Conservation (phyloP, 2,329 filamentous ascomycete species). For the Aureobasidium uvarum region DNA sequence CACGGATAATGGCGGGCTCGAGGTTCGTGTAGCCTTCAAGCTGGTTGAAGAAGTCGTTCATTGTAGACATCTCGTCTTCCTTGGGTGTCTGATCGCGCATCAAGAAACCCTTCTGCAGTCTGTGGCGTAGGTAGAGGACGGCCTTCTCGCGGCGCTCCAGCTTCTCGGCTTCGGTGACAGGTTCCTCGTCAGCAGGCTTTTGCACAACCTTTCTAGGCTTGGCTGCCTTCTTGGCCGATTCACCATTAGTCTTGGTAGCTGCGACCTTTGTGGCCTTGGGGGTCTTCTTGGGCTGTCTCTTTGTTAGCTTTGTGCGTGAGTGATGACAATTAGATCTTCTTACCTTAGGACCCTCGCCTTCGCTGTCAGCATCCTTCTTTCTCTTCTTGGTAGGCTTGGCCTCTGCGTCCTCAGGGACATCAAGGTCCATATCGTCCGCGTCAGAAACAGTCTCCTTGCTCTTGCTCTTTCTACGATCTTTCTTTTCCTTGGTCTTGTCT, state of each 20-base stretch:
- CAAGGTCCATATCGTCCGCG: conserved; percentile 38
- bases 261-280: conserved; percentile 51
- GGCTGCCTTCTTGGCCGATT: conserved; percentile 39
- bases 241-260: conserved; percentile 43
- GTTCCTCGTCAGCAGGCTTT: conserved; percentile 61
- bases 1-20: conserved; percentile 82
- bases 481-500: conserved; percentile 49
- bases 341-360: conserved; percentile 68
- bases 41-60: conserved; percentile 75
- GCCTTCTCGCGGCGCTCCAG: conserved; percentile 60
- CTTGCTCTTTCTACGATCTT: conserved; percentile 47
- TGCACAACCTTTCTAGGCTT: conserved; percentile 37
- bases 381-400: conserved; percentile 70
- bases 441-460: conserved; percentile 33
- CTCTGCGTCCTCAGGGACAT: conserved; percentile 63
- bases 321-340: conserved; percentile 15
- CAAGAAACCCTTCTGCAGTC: conserved; percentile 90
- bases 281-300: conserved; percentile 49
- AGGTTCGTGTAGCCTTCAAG: conserved; percentile 78
- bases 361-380: conserved; percentile 66
- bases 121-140: conserved; percentile 91
- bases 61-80: conserved; percentile 75
- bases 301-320: not conserved
- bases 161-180: conserved; percentile 55
- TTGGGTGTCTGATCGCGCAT: conserved; percentile 81